These are phyloP conservation scores for Alternaria triticimaculans DNA, from an alignment of 2,329 filamentous ascomycete species.

Conservation along the genomic window DNA sequence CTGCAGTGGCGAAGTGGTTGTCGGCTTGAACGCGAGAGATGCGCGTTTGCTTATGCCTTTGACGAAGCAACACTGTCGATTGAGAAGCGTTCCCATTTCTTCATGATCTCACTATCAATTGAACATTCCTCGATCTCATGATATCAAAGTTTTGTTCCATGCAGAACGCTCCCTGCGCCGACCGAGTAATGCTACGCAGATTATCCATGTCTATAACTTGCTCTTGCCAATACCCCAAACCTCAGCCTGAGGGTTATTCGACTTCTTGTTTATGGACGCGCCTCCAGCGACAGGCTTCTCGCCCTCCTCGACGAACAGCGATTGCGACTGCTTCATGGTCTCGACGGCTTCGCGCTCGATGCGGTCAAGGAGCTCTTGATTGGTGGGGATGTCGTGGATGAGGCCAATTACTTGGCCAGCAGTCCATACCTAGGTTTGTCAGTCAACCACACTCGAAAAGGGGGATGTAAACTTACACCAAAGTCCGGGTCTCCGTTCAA, in stretches of 20 bases:
- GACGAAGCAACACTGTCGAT: neutral
- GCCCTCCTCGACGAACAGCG: slow-evolving; percentile 42
- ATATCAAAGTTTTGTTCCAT: neutral
- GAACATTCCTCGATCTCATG: neutral
- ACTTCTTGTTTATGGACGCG: slow-evolving; percentile 38
- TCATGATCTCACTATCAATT: neutral
- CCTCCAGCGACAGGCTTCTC: slow-evolving; percentile 26
- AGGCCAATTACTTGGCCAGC: slow-evolving; percentile 87
- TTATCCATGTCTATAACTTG: slow-evolving; percentile 42
- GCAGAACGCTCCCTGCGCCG: neutral
- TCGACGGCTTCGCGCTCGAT: slow-evolving; percentile 57
- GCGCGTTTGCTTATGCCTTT: neutral
- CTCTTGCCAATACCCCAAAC: slow-evolving; percentile 54
- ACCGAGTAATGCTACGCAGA: neutral
- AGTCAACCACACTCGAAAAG: neutral
- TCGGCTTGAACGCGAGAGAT: neutral
- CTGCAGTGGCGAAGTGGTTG: neutral
- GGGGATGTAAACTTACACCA: slow-evolving; percentile 57
- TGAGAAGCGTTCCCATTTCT: neutral
- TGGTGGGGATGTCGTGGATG: slow-evolving; percentile 60
- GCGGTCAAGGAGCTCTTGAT: slow-evolving; percentile 53
- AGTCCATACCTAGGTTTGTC: slow-evolving; percentile 82
- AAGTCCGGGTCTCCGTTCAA: slow-evolving; percentile 88
- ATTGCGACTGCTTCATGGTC: slow-evolving; percentile 48
- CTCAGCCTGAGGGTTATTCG: slow-evolving; percentile 51